A percentile compares a stretch with the other conserved stretches of the same genome.
Evolutionary conservation across 2,329 filamentous ascomycete species (phyloP).

Genomic region (Apiospora malaysiana): DNA sequence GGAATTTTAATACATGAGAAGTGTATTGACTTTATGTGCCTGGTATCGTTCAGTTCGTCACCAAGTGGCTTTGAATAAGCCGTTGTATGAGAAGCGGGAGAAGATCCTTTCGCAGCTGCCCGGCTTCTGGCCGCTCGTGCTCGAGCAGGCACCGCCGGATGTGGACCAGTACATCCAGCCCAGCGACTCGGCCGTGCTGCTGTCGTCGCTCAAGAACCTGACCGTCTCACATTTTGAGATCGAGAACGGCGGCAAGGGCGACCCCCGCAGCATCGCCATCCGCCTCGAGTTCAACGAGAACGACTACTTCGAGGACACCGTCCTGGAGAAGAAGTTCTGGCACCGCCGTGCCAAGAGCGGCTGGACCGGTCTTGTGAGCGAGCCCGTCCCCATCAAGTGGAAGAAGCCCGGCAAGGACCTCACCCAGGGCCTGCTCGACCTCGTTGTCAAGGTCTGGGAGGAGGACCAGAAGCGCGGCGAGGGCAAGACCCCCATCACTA

Average conservation of each 20-base stretch:
- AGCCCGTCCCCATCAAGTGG: slow-evolving; percentile 89
- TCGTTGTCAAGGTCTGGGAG: slow-evolving; percentile 72
- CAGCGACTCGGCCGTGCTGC: slow-evolving; percentile 75
- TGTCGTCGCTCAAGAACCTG: slow-evolving; percentile 69
- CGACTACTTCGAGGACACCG: slow-evolving; percentile 78
- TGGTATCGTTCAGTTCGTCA: slow-evolving; percentile 66
- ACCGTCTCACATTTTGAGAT: slow-evolving; percentile 84
- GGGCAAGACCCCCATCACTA: slow-evolving; percentile 36
- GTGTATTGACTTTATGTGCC: slow-evolving; percentile 12
- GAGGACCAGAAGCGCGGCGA: slow-evolving; percentile 54
- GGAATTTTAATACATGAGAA: background rate
- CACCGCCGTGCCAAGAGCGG: slow-evolving; percentile 72
- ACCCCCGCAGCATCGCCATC: slow-evolving; percentile 81
- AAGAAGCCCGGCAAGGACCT: slow-evolving; percentile 79
- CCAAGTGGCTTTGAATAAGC: slow-evolving; percentile 69
- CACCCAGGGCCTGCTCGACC: slow-evolving; percentile 78
- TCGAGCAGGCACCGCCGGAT: slow-evolving; percentile 85
- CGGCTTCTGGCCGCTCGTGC: slow-evolving; percentile 93
- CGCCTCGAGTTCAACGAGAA: slow-evolving; percentile 82
- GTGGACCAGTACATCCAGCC: slow-evolving; percentile 89
- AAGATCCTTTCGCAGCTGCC: slow-evolving; percentile 74
- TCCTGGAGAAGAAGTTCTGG: slow-evolving; percentile 91
- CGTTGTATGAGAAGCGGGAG: slow-evolving; percentile 79
- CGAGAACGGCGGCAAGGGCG: slow-evolving; percentile 64
- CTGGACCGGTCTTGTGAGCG: slow-evolving; percentile 81